A percentile compares a stretch with the other conserved stretches of the same genome.
Evolutionary conservation across 2,329 filamentous ascomycete species (phyloP).

Genomic region (Cucurbitaria berberidis): DNA sequence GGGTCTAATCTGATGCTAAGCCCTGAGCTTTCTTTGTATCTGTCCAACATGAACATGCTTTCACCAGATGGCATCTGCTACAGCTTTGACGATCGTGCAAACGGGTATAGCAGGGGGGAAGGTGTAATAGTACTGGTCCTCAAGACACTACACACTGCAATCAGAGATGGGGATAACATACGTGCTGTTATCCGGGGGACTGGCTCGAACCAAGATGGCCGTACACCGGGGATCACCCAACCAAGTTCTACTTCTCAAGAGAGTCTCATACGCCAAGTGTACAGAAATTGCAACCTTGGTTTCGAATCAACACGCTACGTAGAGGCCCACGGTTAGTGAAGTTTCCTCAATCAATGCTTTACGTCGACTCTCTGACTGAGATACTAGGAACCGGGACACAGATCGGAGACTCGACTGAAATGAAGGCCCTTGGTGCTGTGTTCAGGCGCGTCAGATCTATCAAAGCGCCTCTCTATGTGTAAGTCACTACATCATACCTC

Average conservation of each 20-base stretch:
- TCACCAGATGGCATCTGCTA: slow-evolving; percentile 39
- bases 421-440: slow-evolving; percentile 14
- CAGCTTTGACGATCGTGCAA: slow-evolving; percentile 59
- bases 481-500: too few species aligned
- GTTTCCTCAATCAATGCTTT: too few species aligned
- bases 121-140: slow-evolving; percentile 52
- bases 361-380: too few species aligned
- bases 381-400: slow-evolving; percentile 64
- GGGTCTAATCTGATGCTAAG: slow-evolving; percentile 21
- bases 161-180: slow-evolving; percentile 34
- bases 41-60: slow-evolving; percentile 25
- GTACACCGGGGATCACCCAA: slow-evolving; percentile 24
- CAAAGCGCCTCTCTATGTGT: too few species aligned
- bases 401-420: slow-evolving; percentile 45
- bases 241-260: slow-evolving; percentile 54
- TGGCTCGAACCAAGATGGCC: slow-evolving; percentile 28
- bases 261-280: slow-evolving; percentile 36
- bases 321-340: slow-evolving; percentile 30
- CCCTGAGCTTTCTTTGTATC: slow-evolving; percentile 13
- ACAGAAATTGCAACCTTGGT: slow-evolving; percentile 46
- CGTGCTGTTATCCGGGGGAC: slow-evolving; percentile 35
- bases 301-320: slow-evolving; percentile 30
- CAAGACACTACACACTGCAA: slow-evolving; percentile 24
- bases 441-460: too few species aligned
- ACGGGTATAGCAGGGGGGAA: slow-evolving; percentile 69